Base-by-base conservation (phyloP, 2,329 filamentous ascomycete species). In the Aspergillus novofumigatus region DNA sequence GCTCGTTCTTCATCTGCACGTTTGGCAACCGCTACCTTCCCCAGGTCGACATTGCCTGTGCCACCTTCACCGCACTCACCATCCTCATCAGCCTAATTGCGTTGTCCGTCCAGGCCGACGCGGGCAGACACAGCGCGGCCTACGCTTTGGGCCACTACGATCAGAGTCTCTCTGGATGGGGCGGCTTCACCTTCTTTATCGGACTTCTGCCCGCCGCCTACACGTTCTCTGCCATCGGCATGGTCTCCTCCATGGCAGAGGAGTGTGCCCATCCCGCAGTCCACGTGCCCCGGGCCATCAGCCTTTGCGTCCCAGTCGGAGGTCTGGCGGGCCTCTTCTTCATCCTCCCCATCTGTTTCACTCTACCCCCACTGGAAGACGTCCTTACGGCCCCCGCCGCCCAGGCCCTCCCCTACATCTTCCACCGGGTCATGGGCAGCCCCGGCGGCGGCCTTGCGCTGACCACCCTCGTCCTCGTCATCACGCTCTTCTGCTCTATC, bases 21-120 rank as follows among this genome's bases (percentile, higher is more conserved):
- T 80, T 89, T 41, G 84, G 83, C 48, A 91, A 91, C 71, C 80
- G 78, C 29, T 88, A 83, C 73, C 78, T 92, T 38, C 88, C 87
- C 0, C 73, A 81, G 62, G 79, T 87, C 1, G 84, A 88, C 64
- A 85, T 80, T 0, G 75, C 83, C 51, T 84, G 81, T 54, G 81
- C 82, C 1, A 77, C 72, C 0, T 86, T 82, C 69, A 86, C 82
- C 0, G 78, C 77, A 0, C 44, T 86, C 4, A 81, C 76, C 21
- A 86, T 86, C 59, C 49, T 86, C 28, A 75, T 85, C 41, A 81
- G 84, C 54, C 70, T 83, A n/a, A 79, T 86, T 47, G 79, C 78
- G 2, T 67, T 86, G 1, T 83, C 82, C 0, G 77, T 80, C 17
- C 81, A 78, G 54, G 83, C 83, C 5, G 77, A 81, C 2, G 76